These are phyloP conservation scores for Nitzschia palea DNA, from an alignment of 108 stramenopile species.

Conservation along the genomic window DNA sequence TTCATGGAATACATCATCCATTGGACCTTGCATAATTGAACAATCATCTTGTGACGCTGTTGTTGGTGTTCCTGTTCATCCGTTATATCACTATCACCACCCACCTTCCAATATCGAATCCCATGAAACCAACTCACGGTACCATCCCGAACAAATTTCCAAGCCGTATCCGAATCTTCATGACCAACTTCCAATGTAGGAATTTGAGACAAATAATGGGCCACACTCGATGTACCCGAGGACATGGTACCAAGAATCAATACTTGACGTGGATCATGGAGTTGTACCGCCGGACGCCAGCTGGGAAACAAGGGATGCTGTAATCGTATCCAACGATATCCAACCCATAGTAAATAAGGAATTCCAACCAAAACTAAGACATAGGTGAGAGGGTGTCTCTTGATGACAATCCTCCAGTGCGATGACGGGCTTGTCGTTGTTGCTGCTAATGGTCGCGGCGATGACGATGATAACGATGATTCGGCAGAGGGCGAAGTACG, in stretches of 20 bases:
- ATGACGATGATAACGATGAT: no score
- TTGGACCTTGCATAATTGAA: slow-evolving; percentile 41
- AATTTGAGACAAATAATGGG: slow-evolving; percentile 11
- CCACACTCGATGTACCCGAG: slow-evolving; percentile 26
- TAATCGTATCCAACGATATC: neutral
- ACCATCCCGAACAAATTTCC: slow-evolving; percentile 50
- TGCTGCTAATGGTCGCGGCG: no score
- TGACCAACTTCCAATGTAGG: slow-evolving; percentile 40
- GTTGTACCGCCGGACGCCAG: slow-evolving; percentile 4
- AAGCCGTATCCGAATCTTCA: slow-evolving; percentile 33
- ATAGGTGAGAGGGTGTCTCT: slow-evolving; percentile 2
- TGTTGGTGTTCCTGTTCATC: slow-evolving; percentile 6
- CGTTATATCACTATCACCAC: slow-evolving; percentile 4
- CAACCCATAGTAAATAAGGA: slow-evolving; percentile 1
- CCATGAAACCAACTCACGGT: slow-evolving; percentile 49
- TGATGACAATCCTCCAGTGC: neutral
- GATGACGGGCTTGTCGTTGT: no score
- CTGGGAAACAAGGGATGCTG: slow-evolving; percentile 4
- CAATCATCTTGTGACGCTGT: slow-evolving; percentile 5
- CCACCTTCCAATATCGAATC: slow-evolving; percentile 26
- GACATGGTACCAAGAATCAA: slow-evolving; percentile 60
- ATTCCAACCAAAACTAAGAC: slow-evolving; percentile 16
- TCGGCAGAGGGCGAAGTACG: no score
- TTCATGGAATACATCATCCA: slow-evolving; percentile 28
- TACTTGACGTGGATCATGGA: slow-evolving; percentile 47